These are phyloP conservation scores for Colletotrichum truncatum DNA, from an alignment of 2,329 filamentous ascomycete genomes.

Conservation along the genomic window DNA sequence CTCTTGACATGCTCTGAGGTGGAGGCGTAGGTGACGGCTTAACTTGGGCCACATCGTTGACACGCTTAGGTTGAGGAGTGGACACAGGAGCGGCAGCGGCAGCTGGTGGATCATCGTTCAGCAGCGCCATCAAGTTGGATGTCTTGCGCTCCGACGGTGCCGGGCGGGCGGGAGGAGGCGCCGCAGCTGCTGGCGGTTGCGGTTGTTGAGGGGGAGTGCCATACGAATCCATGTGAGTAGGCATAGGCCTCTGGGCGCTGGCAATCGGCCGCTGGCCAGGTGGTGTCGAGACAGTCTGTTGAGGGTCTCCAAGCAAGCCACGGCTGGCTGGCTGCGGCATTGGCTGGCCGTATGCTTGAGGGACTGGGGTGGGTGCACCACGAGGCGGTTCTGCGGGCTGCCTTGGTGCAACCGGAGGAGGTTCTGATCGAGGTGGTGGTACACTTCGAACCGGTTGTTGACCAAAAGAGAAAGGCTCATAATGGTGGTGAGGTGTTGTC, in stretches of 20 bases:
- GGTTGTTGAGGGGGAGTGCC: conserved; percentile 39
- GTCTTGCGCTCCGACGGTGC: conserved; percentile 64
- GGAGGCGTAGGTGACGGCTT: conserved; percentile 61
- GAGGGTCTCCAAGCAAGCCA: conserved; percentile 49
- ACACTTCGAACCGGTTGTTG: conserved; percentile 47
- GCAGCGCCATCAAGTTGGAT: conserved; percentile 69
- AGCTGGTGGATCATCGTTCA: conserved; percentile 67
- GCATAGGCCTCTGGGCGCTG: conserved; percentile 37
- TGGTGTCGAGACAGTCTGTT: conserved; percentile 40
- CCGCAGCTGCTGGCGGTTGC: conserved; percentile 48
- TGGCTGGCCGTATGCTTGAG: conserved; percentile 46
- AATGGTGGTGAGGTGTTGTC: conserved; percentile 47
- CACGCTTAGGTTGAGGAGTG: conserved; percentile 53
- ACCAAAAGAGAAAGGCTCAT: conserved; percentile 54
- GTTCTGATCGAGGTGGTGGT: conserved; percentile 49
- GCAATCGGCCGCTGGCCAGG: conserved; percentile 32
- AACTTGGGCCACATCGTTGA: conserved; percentile 55
- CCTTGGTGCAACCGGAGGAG: conserved; percentile 47
- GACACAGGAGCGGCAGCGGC: conserved; percentile 33
- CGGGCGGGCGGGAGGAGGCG: conserved; percentile 50
- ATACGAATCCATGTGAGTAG: conserved; percentile 42
- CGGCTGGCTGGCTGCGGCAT: conserved; percentile 52
- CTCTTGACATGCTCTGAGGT: conserved; percentile 54
- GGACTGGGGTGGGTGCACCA: conserved; percentile 40
- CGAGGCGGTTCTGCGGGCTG: conserved; percentile 53